Evolutionary conservation across 495 filamentous ascomycete genomes (phyloP).

Genomic region (Penicillium roqueforti): DNA sequence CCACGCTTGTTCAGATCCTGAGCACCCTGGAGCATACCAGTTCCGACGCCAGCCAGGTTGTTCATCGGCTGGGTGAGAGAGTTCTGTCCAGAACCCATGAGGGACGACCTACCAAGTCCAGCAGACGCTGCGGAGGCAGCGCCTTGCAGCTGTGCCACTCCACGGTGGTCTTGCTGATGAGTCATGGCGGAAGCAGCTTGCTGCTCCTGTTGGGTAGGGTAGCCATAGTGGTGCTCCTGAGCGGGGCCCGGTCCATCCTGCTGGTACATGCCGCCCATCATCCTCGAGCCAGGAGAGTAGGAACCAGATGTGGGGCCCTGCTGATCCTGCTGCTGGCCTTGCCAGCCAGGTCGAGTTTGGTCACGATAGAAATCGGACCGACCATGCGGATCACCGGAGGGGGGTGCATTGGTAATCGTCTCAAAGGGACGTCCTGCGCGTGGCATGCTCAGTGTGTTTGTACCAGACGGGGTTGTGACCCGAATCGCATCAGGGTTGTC

Average conservation of each 20-base stretch:
- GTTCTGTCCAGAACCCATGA: conserved; percentile 45
- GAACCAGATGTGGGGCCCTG: conserved; percentile 39
- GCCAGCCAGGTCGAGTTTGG: conserved; percentile 46
- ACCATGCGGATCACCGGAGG: conserved; percentile 32
- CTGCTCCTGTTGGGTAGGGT: conserved; percentile 45
- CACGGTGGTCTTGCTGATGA: conserved; percentile 76
- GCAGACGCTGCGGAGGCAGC: conserved; percentile 61
- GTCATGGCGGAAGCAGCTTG: conserved; percentile 50
- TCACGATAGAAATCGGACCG: conserved; percentile 44
- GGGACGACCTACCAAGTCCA: conserved; percentile 40
- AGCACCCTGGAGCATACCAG: conserved; percentile 44
- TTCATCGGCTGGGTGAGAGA: conserved; percentile 47
- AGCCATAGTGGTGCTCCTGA: conserved; percentile 44
- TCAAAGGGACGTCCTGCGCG: conserved; percentile 48
- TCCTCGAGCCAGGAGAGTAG: conserved; percentile 43
- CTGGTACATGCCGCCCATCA: conserved; percentile 41
- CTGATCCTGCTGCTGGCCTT: conserved; percentile 46
- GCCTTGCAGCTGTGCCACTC: conserved; percentile 75
- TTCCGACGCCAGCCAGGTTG: conserved; percentile 41
- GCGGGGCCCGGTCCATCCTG: conserved; percentile 36
- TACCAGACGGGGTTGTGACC: conserved; percentile 93
- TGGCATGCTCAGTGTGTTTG: conserved; percentile 57
- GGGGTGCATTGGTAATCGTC: conserved; percentile 32
- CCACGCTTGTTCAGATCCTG: conserved; percentile 80
- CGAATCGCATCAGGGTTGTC: conserved; percentile 93